These are phyloP conservation scores for Smittium culicis DNA, from an alignment of 371 early-diverging fungal species.

Conservation along the genomic window DNA sequence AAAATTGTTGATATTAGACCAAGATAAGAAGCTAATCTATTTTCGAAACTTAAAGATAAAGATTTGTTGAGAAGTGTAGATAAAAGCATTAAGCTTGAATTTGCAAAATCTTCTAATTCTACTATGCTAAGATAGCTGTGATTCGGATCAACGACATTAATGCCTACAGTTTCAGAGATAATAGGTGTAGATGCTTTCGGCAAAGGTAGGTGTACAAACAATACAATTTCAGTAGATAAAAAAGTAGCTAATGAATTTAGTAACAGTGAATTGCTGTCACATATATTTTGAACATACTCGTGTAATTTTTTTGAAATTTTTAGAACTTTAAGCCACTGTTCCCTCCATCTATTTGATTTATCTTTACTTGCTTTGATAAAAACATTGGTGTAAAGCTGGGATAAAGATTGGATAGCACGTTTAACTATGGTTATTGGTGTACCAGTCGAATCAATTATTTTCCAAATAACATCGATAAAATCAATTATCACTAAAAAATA, in stretches of 20 bases:
- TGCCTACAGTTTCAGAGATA: background rate
- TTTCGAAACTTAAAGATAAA: background rate
- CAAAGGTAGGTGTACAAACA: background rate
- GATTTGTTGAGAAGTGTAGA: background rate
- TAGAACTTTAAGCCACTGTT: background rate
- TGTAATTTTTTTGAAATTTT: background rate
- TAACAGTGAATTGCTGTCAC: background rate
- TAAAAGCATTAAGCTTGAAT: background rate
- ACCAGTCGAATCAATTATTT: background rate
- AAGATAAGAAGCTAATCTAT: background rate
- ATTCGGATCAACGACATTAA: background rate
- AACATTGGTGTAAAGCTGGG: background rate
- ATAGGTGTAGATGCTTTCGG: background rate
- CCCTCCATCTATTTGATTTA: background rate
- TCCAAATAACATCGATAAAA: background rate
- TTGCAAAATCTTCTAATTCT: background rate
- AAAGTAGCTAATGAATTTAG: background rate
- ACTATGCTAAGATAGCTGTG: background rate
- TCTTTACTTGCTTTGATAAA: background rate
- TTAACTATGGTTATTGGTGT: background rate
- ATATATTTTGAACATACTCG: background rate
- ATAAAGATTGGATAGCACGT: constrained; percentile 2
- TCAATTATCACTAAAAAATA: background rate
- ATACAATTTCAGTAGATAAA: background rate
- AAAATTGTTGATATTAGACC: background rate